These are phyloP conservation scores for Diplogelasinospora grovesii DNA, from an alignment of 495 filamentous ascomycete species.

Conservation along the genomic window DNA sequence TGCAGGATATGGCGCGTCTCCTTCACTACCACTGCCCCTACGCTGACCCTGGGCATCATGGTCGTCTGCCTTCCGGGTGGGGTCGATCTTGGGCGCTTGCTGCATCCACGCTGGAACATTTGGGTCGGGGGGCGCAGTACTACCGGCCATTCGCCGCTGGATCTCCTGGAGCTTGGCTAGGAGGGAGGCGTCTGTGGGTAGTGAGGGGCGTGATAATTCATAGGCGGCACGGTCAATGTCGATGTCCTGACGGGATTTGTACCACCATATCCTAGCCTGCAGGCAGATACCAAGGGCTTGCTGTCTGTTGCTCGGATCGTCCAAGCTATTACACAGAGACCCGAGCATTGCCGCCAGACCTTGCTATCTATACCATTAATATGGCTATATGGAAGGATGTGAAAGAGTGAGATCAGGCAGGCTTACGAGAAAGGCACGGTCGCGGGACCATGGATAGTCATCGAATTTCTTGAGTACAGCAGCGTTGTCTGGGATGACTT, in stretches of 20 bases:
- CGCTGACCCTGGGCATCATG: constrained; percentile 3
- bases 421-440: constrained; percentile 28
- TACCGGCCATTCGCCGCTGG: constrained; percentile 14
- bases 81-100: constrained; percentile 36
- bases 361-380: too few species aligned
- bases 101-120: constrained; percentile 38
- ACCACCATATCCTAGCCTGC: constrained; percentile 39
- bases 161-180: constrained; percentile 21
- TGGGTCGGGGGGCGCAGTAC: constrained; percentile 1
- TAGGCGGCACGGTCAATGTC: constrained; percentile 31
- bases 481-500: too few species aligned
- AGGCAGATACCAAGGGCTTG: constrained; percentile 28
- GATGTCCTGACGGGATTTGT: constrained; percentile 29
- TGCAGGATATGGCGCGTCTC: constrained; percentile 62
- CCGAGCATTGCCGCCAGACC: constrained; percentile 23
- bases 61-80: constrained; percentile 28
- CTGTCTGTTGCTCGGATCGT: constrained; percentile 16
- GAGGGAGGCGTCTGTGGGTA: constrained; percentile 15
- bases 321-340: constrained; percentile 13
- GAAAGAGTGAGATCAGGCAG: constrained; percentile 3
- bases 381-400: not conserved
- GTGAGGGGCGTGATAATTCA: constrained; percentile 12
- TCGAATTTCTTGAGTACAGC: constrained; percentile 16
- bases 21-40: constrained; percentile 25
- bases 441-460: constrained; percentile 16